These are phyloP conservation scores for Actinidia chinensis DNA, from an alignment of 179 eudicot species.

Conservation along the genomic window DNA sequence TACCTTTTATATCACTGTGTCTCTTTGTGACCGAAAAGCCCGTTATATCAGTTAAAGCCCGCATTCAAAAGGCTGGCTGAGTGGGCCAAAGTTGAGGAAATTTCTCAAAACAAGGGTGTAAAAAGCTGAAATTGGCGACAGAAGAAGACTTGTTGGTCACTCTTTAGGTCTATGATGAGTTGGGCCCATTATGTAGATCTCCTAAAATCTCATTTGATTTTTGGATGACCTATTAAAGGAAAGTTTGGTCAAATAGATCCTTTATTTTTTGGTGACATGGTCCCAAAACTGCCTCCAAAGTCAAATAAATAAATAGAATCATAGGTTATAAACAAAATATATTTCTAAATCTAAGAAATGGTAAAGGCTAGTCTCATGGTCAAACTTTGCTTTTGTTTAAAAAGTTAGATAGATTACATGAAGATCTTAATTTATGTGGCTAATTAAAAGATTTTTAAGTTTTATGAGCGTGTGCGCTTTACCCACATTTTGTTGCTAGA, in stretches of 20 bases:
- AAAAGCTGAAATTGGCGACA: no score
- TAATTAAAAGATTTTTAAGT: background rate
- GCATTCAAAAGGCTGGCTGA: no score
- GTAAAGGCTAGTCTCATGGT: background rate
- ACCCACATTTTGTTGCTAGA: background rate
- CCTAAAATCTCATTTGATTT: conserved; percentile 10
- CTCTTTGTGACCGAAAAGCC: no score
- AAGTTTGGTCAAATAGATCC: conserved; percentile 16
- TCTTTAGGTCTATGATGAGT: background rate
- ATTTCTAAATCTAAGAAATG: background rate
- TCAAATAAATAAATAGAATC: conserved; percentile 7
- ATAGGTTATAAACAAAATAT: background rate
- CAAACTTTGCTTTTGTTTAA: background rate
- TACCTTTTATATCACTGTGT: no score
- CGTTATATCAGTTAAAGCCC: no score
- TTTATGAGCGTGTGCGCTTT: no score
- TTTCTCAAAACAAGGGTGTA: no score
- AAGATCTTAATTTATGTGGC: background rate
- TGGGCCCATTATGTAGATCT: conserved; percentile 8
- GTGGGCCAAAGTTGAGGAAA: no score
- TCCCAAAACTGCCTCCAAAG: conserved; percentile 3
- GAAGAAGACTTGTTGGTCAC: background rate
- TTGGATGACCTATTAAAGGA: background rate
- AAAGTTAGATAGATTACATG: background rate
- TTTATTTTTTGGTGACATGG: background rate